Base-by-base conservation (phyloP, 768 basidiomycete species). In the Boletus edulis region DNA sequence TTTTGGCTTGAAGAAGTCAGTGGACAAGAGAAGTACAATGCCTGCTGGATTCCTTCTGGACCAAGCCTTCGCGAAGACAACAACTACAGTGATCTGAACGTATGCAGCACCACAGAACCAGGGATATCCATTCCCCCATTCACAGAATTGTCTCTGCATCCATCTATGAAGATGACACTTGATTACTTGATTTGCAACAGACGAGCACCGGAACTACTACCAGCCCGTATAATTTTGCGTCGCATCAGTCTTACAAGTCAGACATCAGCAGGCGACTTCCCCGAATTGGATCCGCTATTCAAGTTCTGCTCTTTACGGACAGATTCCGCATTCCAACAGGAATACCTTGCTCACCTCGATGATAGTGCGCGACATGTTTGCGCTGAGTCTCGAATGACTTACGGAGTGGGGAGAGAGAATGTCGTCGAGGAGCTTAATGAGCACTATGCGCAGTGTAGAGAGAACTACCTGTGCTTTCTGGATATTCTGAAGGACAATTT, bases 321-420 rank as follows among this genome's bases (percentile, higher is more conserved):
- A 3, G 24, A 40, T 20, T 3, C 6, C 20, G 20, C 10, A 20
- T 58, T 68, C n/a, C 46, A 58, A 17, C 45, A 0, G 11, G 46
- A 51, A 5, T 68, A 67, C 17, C 52, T 58, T 13, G 11, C 54
- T 11, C 49, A 42, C 20, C 46, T 62, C 3, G 13, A 13, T 4
- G 34, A 3, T 3, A 34, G 34, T 34, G 34, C 34, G 13, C 12
- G 13, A 13, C 3, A 50, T 15, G 9, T 56, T 48, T 27, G 57
- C 1, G 37, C 54, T 41, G 42, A 22, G 7, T 3, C 38, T n/a
- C 22, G 12, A 1, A 20, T 5, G 31, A 15, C 13, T 44, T 13
- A 14, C n/a, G 15, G 6, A 12, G 32, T 38, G 9, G 11, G 3
- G 0, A 31, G 34, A 0, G n/a, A 24, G 3, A 11, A 27, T 13